These are phyloP conservation scores for Naganishia onofrii DNA, from an alignment of 768 basidiomycete species.

Conservation along the genomic window DNA sequence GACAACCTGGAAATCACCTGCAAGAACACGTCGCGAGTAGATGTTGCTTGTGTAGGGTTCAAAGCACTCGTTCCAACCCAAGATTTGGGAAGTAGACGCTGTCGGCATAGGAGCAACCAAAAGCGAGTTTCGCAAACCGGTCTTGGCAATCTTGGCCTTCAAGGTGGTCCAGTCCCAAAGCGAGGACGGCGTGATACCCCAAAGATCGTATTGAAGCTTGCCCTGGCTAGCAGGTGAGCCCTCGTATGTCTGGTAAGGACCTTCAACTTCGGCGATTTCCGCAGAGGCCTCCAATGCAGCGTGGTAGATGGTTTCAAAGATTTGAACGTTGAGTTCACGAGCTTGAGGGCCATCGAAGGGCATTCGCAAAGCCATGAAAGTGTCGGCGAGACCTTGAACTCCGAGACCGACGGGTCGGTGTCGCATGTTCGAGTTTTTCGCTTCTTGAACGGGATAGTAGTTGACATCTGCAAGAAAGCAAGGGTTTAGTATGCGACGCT, in stretches of 20 bases:
- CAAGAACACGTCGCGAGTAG: conserved; percentile 97
- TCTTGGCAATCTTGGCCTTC: conserved; percentile 77
- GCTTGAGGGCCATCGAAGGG: conserved; percentile 90
- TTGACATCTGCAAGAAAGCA: conserved; percentile 57
- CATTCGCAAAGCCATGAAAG: conserved; percentile 95
- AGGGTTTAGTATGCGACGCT: conserved; percentile 31
- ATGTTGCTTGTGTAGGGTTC: conserved; percentile 99
- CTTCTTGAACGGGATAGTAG: conserved; percentile 91
- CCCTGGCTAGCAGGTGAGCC: conserved; percentile 89
- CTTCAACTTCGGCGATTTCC: conserved; percentile 75
- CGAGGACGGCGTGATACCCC: conserved; percentile 82
- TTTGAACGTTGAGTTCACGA: conserved; percentile 82
- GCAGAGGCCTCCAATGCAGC: conserved; percentile 84
- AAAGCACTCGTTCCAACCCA: conserved; percentile 98
- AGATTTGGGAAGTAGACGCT: conserved; percentile 94
- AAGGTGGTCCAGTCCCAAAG: conserved; percentile 92
- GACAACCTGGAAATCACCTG: conserved; percentile 98
- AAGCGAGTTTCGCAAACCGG: conserved; percentile 85
- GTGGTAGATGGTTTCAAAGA: conserved; percentile 99
- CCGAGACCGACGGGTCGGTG: conserved; percentile 97
- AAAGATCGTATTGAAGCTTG: conserved; percentile 87
- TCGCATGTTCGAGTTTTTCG: conserved; percentile 88
- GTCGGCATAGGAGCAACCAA: conserved; percentile 98
- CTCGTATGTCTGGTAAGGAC: conserved; percentile 81
- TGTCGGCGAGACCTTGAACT: conserved; percentile 94